Evolutionary conservation across 2,329 filamentous ascomycete species (phyloP), one percentile per base, ranked within the genome.

Genomic region (Aspergillus nomiae): DNA sequence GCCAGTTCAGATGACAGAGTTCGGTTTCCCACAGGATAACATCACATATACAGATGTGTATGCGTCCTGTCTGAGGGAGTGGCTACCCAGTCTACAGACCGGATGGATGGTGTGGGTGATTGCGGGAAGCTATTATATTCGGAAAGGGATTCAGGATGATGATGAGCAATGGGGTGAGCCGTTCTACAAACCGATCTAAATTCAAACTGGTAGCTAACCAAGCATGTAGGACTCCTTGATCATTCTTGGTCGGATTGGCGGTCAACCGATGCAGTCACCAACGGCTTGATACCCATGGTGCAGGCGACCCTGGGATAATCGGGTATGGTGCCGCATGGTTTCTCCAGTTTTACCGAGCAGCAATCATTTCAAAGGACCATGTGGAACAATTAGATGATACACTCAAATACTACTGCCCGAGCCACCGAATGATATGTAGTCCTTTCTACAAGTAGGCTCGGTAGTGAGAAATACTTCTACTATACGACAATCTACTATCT

Each of bases 61-160:
- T 70, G 77, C 84, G 3, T 80, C 77, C 14, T 88, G 86, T 65
- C 72, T 88, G 64, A 78, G 81, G 6, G 74, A 74, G 16, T 87
- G 81, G 69, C 72, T 89, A 56, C 80, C 82, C 0, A 72, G 76
- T 45, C 75, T 82, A 68, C 79, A 84, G 74, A 80, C 82, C 0
- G 82, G 86, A 14, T 86, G 86, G 86, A 81, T 85, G 73, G 79
- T 85, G 74, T 88, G 86, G 84, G 87, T 86, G 38, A 60, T 90
- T 16, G 79, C 80, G 0, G 86, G 85, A 1, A 86, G 84, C 69
- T 89, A 89, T 69, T 88, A 88, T 67, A 80, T 84, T 60, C 76
- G 86, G 1, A 70, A 75, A 7, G 86, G 85, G 0, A 78, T 61
- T 0, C 84, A 86, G 70, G 85, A 88, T 68, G 82, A 73, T 56